A percentile compares a stretch with the other conserved stretches of the same genome.
Evolutionary conservation across 768 basidiomycete genomes (phyloP).

Genomic region (Auriculariales sp.): DNA sequence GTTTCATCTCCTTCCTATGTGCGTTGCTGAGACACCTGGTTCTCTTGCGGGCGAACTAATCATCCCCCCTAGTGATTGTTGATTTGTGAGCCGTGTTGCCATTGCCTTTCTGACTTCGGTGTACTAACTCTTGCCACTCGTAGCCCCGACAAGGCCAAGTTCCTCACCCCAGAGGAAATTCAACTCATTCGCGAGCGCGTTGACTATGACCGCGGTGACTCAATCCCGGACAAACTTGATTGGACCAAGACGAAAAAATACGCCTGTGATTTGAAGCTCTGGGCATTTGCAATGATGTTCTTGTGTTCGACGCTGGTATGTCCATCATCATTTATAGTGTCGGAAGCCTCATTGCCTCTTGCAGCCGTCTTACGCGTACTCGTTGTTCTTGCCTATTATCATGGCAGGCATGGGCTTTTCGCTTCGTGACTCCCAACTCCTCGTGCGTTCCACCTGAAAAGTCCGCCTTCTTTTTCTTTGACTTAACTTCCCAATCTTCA

Average conservation of each 20-base stretch:
- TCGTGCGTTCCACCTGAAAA: conserved; percentile 10
- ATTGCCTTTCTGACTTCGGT: not conserved
- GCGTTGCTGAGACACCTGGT: not conserved
- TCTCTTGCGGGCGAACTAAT: not conserved
- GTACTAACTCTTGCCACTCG: not conserved
- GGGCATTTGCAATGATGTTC: conserved; percentile 13
- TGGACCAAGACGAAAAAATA: conserved; percentile 9
- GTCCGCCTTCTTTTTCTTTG: conserved; percentile 7
- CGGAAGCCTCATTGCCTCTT: not conserved
- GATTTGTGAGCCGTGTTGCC: conserved; percentile 11
- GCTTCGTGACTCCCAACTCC: conserved; percentile 9
- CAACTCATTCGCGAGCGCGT: conserved; percentile 11
- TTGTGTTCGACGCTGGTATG: conserved; percentile 7
- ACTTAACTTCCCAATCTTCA: conserved; percentile 12
- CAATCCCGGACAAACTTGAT: conserved; percentile 12
- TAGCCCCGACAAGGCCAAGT: conserved; percentile 15
- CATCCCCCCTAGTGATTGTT: conserved; percentile 8
- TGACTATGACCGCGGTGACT: conserved; percentile 15
- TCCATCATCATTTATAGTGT: not conserved
- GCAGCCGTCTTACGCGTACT: conserved; percentile 3
- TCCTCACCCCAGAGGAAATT: conserved; percentile 13
- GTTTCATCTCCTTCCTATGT: conserved; percentile 5
- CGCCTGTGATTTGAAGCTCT: conserved; percentile 13
- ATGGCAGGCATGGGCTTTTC: conserved; percentile 10
- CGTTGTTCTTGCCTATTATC: conserved; percentile 15